phyloP scores from a whole-genome alignment of 441 rosid species.

The Bruguiera hainesii region DNA sequence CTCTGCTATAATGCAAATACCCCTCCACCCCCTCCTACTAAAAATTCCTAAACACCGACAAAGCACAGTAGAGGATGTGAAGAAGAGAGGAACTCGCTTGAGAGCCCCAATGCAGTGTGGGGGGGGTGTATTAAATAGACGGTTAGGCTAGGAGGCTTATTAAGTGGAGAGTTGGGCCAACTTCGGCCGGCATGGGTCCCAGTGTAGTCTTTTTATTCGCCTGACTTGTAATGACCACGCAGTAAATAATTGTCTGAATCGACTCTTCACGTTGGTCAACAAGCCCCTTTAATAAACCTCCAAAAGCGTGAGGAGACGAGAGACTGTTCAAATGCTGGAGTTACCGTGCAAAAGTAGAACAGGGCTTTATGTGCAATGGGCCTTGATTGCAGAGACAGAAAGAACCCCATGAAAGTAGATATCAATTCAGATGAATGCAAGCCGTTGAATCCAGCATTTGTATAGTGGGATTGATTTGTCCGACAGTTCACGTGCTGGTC shows the following conservation, averaged over 20 bases:
- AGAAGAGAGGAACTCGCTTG: slow-evolving; percentile 5
- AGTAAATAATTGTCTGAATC: background rate
- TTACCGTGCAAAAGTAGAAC: background rate
- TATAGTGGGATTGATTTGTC: no score
- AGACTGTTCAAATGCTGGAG: background rate
- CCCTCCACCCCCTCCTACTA: slow-evolving; percentile 5
- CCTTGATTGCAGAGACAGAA: no score
- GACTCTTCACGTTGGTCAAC: background rate
- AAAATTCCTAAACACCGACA: background rate
- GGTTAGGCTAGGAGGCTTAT: no score
- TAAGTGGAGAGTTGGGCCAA: background rate
- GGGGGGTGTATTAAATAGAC: slow-evolving; percentile 23
- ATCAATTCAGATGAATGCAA: no score
- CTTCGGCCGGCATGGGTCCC: background rate
- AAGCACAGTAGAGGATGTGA: no score
- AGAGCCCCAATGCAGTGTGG: background rate
- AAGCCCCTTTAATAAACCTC: background rate
- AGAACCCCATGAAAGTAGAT: no score
- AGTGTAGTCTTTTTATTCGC: background rate
- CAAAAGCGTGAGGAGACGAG: no score
- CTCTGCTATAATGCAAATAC: slow-evolving; percentile 10
- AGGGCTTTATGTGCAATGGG: no score
- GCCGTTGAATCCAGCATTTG: no score
- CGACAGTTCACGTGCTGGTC: no score
- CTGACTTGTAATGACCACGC: background rate